A percentile compares a stretch with the other conserved stretches of the same genome.
These are phyloP conservation scores for Albizia julibrissin DNA, from an alignment of 306 rosid genomes.

Conservation along the genomic window DNA sequence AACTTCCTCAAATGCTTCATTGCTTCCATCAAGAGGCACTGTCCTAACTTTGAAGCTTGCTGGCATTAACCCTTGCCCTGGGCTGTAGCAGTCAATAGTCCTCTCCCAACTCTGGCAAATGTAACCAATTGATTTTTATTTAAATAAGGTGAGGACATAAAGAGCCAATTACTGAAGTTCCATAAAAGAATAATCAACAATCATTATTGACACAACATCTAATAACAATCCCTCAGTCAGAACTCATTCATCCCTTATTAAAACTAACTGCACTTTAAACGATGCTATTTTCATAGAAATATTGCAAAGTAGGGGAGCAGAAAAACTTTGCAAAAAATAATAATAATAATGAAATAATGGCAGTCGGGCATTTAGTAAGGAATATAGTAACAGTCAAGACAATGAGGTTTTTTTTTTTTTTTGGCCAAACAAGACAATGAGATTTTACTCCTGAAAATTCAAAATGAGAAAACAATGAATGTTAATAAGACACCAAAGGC, in stretches of 20 bases:
- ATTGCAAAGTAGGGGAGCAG: too few relatives aligned
- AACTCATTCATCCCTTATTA: not conserved
- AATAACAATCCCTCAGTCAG: not conserved
- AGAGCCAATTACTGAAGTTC: constrained; percentile 12
- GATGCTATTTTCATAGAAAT: not conserved
- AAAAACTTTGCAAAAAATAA: not conserved
- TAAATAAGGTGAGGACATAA: constrained; percentile 20
- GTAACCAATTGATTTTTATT: constrained; percentile 14
- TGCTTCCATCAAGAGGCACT: constrained; percentile 70
- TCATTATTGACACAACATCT: not conserved
- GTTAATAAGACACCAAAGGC: not conserved
- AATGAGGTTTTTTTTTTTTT: too few relatives aligned
- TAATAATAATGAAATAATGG: constrained; percentile 9
- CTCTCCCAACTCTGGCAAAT: constrained; percentile 84
- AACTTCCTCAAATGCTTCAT: constrained; percentile 77
- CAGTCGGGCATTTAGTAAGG: not conserved
- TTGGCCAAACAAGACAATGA: constrained; percentile 14
- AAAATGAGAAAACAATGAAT: constrained; percentile 16
- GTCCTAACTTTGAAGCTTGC: constrained; percentile 86
- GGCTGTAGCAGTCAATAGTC: constrained; percentile 88
- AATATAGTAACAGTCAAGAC: not conserved
- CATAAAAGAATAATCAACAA: constrained; percentile 16
- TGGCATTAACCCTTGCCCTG: constrained; percentile 96
- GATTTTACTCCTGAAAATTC: not conserved
- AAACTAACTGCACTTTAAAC: not conserved